A percentile compares a stretch with the other conserved stretches of the same genome.
These are phyloP conservation scores for Glycine latifolia DNA, from an alignment of 306 rosid species.

Conservation along the genomic window DNA sequence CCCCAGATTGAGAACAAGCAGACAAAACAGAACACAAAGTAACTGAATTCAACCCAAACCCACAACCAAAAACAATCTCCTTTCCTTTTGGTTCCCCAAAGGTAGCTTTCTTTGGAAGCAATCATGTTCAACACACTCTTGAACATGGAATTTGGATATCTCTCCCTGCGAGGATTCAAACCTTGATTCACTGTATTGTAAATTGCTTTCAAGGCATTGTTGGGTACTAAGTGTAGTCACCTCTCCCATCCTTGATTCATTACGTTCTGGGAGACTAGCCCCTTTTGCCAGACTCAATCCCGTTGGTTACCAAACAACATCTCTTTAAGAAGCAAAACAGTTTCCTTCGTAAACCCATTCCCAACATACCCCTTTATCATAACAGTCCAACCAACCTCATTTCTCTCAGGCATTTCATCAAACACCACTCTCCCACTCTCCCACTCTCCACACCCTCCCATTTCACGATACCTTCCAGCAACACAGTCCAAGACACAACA, in stretches of 20 bases:
- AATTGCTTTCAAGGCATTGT: too few species aligned
- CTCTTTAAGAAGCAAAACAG: conserved; percentile 56
- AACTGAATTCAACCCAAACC: conserved; percentile 59
- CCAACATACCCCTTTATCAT: conserved; percentile 70
- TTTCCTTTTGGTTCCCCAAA: not conserved
- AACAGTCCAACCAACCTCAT: conserved; percentile 83
- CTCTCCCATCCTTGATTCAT: too few species aligned
- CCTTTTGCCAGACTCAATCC: too few species aligned
- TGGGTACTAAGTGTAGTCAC: too few species aligned
- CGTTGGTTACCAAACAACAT: conserved; percentile 55
- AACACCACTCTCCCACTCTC: conserved; percentile 63
- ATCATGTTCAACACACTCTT: not conserved
- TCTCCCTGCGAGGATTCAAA: not conserved
- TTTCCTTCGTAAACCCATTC: conserved; percentile 58
- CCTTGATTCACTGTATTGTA: too few species aligned
- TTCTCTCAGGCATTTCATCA: conserved; percentile 73
- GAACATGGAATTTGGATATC: not conserved
- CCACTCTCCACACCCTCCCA: conserved; percentile 70
- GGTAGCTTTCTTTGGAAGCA: not conserved
- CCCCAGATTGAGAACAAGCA: conserved; percentile 68
- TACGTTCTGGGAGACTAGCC: too few species aligned
- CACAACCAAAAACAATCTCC: conserved; percentile 56
- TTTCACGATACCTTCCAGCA: conserved; percentile 69
- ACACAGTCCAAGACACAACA: conserved; percentile 81
- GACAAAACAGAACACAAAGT: conserved; percentile 66